Evolutionary conservation across 1,139 yeast species (phyloP), one percentile per base, ranked within the genome.

Genomic region (Hemisphaericaspora lyxosophila): DNA sequence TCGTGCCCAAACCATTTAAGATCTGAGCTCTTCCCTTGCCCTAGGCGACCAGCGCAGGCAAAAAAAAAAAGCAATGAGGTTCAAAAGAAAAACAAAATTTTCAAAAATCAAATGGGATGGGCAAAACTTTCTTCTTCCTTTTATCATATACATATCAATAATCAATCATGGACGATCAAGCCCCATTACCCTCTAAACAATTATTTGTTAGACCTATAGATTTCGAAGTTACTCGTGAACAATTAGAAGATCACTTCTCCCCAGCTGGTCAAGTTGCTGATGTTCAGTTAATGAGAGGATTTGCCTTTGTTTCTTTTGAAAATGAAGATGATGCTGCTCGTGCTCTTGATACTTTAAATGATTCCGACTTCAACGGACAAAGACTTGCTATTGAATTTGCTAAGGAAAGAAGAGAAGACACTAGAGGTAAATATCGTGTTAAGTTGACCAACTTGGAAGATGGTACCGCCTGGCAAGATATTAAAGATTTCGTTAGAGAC

Each of bases 401-500:
- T 36, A 80, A 78, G 60, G 76, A 80, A 55, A 82, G 73, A 55
- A 64, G 57, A 49, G 75, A 70, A 56, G 76, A 68, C 64, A 70
- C 82, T 51, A 76, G 82, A 59, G 87, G 87, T 54, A 82, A 84
- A 66, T 79, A 66, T 67, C 79, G 94, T 71, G 79, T 82, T 43
- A 77, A 80, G 57, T 76, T 85, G 26, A 64, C 77, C 49, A 79
- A 79, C 62, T 71, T 85, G 54, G 89, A 89, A 50, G 85, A 81
- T 51, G 82, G 82, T 46, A 75, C 86, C 41, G 82, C 88, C 38
- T 85, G 94, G 94, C 92, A 85, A 72, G 90, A 84, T 57, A 75
- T 85, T 57, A 85, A 85, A 64, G 94, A 85, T 64, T 79, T 81
- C 54, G 85, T 84, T 48, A 71, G 87, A 60, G 90, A 83, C 47